phyloP scores from a whole-genome alignment of 768 basidiomycete species.

The Pleurotus djamor region DNA sequence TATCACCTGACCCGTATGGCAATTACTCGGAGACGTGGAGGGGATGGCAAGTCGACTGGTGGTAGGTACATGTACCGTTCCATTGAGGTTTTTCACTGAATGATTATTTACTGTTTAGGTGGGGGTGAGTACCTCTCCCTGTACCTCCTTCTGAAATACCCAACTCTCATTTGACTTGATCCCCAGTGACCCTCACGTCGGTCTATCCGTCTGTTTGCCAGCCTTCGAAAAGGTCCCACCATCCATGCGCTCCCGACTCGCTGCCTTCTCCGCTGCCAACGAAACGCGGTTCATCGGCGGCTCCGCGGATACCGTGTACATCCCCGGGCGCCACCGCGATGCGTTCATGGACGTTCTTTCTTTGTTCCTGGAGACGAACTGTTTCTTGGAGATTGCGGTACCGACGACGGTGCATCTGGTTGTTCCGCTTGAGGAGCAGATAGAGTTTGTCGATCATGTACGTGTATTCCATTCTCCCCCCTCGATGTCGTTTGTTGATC shows the following conservation, averaged over 20 bases:
- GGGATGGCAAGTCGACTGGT: constrained; percentile 40
- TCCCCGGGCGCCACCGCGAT: constrained; percentile 37
- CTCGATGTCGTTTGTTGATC: not conserved
- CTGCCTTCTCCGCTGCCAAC: constrained; percentile 24
- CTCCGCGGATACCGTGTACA: constrained; percentile 46
- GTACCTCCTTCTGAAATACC: not conserved
- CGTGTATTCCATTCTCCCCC: not conserved
- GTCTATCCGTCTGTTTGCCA: constrained; percentile 37
- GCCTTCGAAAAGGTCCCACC: constrained; percentile 34
- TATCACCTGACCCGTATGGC: constrained; percentile 37
- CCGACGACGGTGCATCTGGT: constrained; percentile 45
- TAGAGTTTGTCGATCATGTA: constrained; percentile 45
- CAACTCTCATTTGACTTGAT: not conserved
- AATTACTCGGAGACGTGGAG: constrained; percentile 35
- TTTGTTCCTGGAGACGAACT: constrained; percentile 42
- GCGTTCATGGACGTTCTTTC: constrained; percentile 38
- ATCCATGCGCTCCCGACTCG: constrained; percentile 32
- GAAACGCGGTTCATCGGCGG: constrained; percentile 41
- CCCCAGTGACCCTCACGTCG: constrained; percentile 40
- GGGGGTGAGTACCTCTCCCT: constrained; percentile 29
- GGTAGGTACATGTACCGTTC: constrained; percentile 23
- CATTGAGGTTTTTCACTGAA: not conserved
- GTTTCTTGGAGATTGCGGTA: constrained; percentile 48
- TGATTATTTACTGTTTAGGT: constrained; percentile 24
- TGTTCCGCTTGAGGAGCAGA: constrained; percentile 32